Base-by-base conservation (phyloP, 768 basidiomycete species). In the Lentinula boryana region DNA sequence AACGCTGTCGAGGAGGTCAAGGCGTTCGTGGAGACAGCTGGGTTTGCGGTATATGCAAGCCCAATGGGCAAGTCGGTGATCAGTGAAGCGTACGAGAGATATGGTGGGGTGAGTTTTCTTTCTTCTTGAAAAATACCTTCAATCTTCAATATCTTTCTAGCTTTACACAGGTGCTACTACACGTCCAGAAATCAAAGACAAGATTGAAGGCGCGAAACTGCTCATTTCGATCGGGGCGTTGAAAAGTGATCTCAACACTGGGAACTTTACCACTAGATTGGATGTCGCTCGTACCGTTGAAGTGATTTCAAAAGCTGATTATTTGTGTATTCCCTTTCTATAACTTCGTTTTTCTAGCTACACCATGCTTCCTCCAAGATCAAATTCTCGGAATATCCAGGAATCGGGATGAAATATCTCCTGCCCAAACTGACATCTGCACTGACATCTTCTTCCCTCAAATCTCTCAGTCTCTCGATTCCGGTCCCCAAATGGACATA, bases 161-260 rank as follows among this genome's bases (percentile, higher is more conserved):
- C 87, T 91, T 48, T 91, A 91, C 66, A 77, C 91, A 36, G 93
- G 93, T 2, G 80, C 82, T 5, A 78, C 91, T 64, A 86, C 82
- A 4, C 79, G 81, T 49, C 86, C 88, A 0, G 79, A 75, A 23
- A 76, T 93, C 64, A 87, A 85, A 70, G 81, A 84, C 58, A 83
- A 78, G 62, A 84, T 94, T 27, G 93, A 95, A 71, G 75, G 68
- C 2, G 85, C 91, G 4, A 88, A 87, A 64, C 75, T 95, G 43
- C 84, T 92, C 54, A 68, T 95, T 10, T 89, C 88, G 5, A 75
- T 95, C 61, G 91, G 91, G 3, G 72, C 76, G 0, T 73, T 91
- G 50, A 84, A 82, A 68, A 84, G 82, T 49, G 93, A 95, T 70
- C 93, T 92, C 76, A 95, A 95, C 71, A 91, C 90, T 0, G 93